Evolutionary conservation across 1,139 yeast genomes (phyloP), one percentile per base, ranked within the genome.

Genomic region (Yamadazyma jaroonii): DNA sequence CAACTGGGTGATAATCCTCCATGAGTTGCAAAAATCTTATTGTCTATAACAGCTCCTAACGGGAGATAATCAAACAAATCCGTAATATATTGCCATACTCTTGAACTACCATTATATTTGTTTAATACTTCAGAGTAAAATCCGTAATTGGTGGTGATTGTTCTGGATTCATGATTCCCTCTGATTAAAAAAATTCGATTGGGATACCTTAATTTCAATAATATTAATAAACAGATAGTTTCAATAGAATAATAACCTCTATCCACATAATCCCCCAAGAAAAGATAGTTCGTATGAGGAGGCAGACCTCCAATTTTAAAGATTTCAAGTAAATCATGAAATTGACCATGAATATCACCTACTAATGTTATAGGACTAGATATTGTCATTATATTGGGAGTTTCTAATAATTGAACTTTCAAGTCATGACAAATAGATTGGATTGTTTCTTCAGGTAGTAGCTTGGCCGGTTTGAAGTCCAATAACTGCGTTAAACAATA

Each of bases 281-380:
- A 92, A 29, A 92, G 62, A 59, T 92, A 92, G 59, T 92, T 92
- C 4, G 98, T 92, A 51, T 84, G 84, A 0, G 98, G 98, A 6
- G 96, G 87, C 38, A 79, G 76, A 0, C 98, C 98, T 0, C 97
- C 97, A 27, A 92, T 90, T 45, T 81, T 77, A 62, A 92, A 94
- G 29, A 92, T 88, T 59, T 92, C 98, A 29, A 92, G 62, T 40
- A 92, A 66, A 59, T 92, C 99, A 57, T 90, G 95, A 56, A 86
- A 92, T 59, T 92, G 99, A 3, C 98, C 98, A 53, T 92, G 99
- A 35, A 94, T 92, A 57, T 92, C 99, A 3, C 99, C 99, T 4
- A 92, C 97, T n/a, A 92, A 89, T 1, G 97, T 87, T 13, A 94
- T 88, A 0, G 98, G 98, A 1, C 95, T 79, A 32, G 71, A 71